Evolutionary conservation across 441 rosid genomes (phyloP).

Genomic region (Arabidopsis lyrata): DNA sequence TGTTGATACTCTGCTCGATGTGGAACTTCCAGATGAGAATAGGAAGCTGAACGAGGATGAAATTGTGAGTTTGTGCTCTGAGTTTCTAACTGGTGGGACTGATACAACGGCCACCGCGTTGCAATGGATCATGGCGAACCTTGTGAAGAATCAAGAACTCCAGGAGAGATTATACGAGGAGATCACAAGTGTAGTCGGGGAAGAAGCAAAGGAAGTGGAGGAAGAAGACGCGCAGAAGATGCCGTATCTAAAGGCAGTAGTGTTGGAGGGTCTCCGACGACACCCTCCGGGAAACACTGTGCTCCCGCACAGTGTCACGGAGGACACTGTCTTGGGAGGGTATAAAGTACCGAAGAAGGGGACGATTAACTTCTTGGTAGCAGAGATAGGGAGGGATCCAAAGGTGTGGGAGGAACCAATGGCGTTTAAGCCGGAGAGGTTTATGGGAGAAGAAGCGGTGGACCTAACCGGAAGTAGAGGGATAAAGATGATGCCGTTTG

Average conservation of each 20-base stretch:
- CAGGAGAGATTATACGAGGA: not conserved
- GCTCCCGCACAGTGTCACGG: not conserved
- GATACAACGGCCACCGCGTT: not conserved
- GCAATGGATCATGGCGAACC: not conserved
- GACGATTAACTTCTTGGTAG: not conserved
- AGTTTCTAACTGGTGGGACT: not conserved
- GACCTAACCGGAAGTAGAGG: not conserved
- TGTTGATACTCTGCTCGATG: not conserved
- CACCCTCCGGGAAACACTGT: not conserved
- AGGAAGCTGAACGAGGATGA: not conserved
- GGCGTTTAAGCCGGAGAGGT: not conserved
- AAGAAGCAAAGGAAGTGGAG: not conserved
- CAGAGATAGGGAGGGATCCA: not conserved
- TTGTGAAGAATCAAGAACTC: not conserved
- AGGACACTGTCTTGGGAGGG: not conserved
- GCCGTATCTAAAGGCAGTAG: not conserved
- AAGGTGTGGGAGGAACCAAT: conserved; percentile 6
- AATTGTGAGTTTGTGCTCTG: conserved; percentile 1
- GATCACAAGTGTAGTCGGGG: not conserved
- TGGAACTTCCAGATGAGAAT: not conserved
- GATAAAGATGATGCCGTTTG: conserved; percentile 1
- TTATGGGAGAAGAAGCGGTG: not conserved
- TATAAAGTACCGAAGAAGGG: not conserved
- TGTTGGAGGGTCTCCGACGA: not conserved
- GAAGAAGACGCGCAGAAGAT: not conserved